Evolutionary conservation across 257 asterid species (phyloP).

Genomic region (Oldenlandia corymbosa): DNA sequence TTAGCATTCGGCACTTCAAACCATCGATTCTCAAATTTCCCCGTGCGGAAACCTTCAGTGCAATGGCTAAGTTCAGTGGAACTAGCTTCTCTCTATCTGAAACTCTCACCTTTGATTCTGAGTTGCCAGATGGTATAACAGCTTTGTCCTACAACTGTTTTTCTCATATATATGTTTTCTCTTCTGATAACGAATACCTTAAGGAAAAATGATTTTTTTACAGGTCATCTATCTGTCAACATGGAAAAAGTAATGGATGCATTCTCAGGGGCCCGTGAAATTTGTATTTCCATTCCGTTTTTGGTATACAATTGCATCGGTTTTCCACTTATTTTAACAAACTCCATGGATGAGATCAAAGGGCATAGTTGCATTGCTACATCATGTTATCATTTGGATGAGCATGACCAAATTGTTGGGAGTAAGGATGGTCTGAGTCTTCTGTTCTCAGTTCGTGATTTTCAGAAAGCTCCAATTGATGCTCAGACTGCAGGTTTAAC

Average conservation of each 20-base stretch:
- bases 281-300: conserved; percentile 70
- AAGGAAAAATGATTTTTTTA: conserved; percentile 19
- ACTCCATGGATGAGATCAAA: conserved; percentile 51
- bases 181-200: conserved; percentile 12
- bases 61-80: conserved; percentile 77
- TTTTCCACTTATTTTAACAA: conserved; percentile 66
- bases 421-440: conserved; percentile 72
- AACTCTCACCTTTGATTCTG: conserved; percentile 64
- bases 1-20: conserved; percentile 58
- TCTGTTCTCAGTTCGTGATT: conserved; percentile 47
- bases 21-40: conserved; percentile 72
- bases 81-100: conserved; percentile 76
- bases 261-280: conserved; percentile 92
- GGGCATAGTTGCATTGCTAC: conserved; percentile 59
- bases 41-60: conserved; percentile 77
- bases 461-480: conserved; percentile 37
- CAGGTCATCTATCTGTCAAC: conserved; percentile 72
- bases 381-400: conserved; percentile 73
- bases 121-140: conserved; percentile 48
- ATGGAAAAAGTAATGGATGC: conserved; percentile 93
- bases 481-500: conserved; percentile 17
- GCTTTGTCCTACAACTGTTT: conserved; percentile 12
- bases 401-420: conserved; percentile 40
- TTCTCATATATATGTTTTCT: conserved; percentile 12
- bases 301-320: conserved; percentile 90